Evolutionary conservation across 2,329 filamentous ascomycete genomes (phyloP).

Genomic region (Cercospora beticola): DNA sequence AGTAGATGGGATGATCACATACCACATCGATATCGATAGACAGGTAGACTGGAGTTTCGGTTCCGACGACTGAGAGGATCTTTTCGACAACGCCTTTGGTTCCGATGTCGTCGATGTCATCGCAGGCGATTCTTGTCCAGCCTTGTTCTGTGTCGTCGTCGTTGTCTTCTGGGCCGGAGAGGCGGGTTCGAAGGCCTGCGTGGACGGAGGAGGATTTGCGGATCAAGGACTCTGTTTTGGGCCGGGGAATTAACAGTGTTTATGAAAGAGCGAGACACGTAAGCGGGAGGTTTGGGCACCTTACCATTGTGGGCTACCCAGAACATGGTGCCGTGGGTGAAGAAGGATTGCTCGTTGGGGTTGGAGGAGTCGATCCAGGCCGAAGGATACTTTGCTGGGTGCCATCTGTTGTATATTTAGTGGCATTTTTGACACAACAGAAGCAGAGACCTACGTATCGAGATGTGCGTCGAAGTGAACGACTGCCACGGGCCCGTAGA

Average conservation of each 20-base stretch:
- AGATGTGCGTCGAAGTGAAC: conserved; percentile 63
- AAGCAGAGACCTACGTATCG: conserved; percentile 56
- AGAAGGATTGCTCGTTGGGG: conserved; percentile 64
- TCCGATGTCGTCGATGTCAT: conserved; percentile 85
- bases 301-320: conserved; percentile 69
- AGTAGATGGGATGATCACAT: neutral
- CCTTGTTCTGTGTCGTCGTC: conserved; percentile 71
- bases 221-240: conserved; percentile 65
- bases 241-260: neutral
- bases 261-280: neutral
- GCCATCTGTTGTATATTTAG: conserved; percentile 53
- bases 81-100: conserved; percentile 65
- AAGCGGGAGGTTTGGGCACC: neutral
- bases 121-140: conserved; percentile 75
- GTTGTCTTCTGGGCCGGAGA: conserved; percentile 68
- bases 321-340: conserved; percentile 91
- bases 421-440: neutral
- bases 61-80: conserved; percentile 72
- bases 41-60: conserved; percentile 75
- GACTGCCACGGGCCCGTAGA: conserved; percentile 49
- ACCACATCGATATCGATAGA: conserved; percentile 75
- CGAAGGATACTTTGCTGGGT: conserved; percentile 75
- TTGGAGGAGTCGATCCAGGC: conserved; percentile 62
- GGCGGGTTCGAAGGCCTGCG: conserved; percentile 75
- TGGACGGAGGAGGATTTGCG: conserved; percentile 74